Conservation (phyloP, 1,284 basidiomycete species). For the Leccinum pachyderme region DNA sequence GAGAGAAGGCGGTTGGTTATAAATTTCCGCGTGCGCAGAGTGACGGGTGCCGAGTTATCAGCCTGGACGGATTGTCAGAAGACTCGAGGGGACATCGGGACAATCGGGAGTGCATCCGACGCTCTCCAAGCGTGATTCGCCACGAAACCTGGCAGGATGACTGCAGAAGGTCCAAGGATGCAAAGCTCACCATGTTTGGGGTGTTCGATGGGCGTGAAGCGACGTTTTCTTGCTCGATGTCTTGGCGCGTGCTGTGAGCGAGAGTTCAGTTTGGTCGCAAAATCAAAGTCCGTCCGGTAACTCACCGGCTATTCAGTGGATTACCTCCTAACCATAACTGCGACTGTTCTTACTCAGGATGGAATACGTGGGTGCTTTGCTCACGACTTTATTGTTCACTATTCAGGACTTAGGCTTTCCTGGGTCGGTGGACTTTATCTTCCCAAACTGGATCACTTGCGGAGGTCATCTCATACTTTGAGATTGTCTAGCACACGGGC, state of each 20-base stretch:
- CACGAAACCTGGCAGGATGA: conserved; percentile 1
- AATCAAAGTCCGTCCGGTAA: conserved; percentile 29
- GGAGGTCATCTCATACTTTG: conserved; percentile 23
- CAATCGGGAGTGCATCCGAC: conserved; percentile 22
- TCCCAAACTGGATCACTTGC: conserved; percentile 65
- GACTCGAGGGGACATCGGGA: conserved; percentile 20
- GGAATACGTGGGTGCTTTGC: not conserved
- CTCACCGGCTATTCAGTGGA: not conserved
- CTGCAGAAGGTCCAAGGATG: not conserved
- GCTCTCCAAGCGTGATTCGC: conserved; percentile 6
- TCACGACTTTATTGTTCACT: conserved; percentile 8
- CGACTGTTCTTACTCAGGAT: conserved; percentile 41
- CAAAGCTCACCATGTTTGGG: conserved; percentile 29
- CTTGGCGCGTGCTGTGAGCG: conserved; percentile 19
- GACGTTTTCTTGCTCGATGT: conserved; percentile 23
- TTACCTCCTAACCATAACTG: conserved; percentile 36
- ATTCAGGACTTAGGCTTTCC: conserved; percentile 60
- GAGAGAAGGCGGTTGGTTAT: conserved; percentile 98
- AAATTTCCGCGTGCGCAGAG: conserved; percentile 98
- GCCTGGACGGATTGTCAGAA: conserved; percentile 43
- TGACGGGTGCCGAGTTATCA: conserved; percentile 89
- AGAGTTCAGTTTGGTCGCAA: conserved; percentile 3
- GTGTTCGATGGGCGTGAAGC: conserved; percentile 15
- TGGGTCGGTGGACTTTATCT: conserved; percentile 60
- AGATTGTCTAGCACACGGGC: conserved; percentile 31